phyloP scores from a whole-genome alignment of 176 grass and related monocot species.

The Poa annua region DNA sequence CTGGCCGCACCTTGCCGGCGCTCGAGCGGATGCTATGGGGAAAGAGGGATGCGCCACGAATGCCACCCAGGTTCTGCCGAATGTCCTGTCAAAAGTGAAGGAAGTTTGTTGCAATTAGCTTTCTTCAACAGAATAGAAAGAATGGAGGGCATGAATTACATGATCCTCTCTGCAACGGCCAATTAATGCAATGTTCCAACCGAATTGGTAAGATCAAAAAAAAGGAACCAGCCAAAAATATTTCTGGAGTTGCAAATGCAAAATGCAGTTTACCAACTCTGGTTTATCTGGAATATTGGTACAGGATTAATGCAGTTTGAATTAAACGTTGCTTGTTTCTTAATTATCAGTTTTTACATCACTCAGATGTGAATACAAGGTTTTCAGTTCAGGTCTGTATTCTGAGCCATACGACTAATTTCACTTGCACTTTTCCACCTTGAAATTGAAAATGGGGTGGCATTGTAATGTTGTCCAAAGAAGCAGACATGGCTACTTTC shows the following conservation, averaged over 20 bases:
- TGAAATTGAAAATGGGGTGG: slow-evolving; percentile 19
- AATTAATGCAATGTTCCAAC: not conserved
- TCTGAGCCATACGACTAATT: not conserved
- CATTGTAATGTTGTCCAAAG: not conserved
- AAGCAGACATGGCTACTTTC: not conserved
- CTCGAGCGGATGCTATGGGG: slow-evolving; percentile 87
- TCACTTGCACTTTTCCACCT: not conserved
- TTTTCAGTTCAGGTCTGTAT: slow-evolving; percentile 1
- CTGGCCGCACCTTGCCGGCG: slow-evolving; percentile 51
- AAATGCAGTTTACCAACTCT: slow-evolving; percentile 17
- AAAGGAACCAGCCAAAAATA: not conserved
- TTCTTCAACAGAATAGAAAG: slow-evolving; percentile 2
- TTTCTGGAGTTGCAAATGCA: not conserved
- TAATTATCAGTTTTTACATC: not conserved
- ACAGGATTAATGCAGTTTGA: not conserved
- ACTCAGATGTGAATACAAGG: not conserved
- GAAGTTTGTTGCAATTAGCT: not conserved
- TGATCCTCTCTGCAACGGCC: not conserved
- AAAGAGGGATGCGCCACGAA: slow-evolving; percentile 79
- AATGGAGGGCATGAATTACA: not conserved
- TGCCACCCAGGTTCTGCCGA: slow-evolving; percentile 84
- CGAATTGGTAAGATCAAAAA: not conserved
- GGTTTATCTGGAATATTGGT: not conserved
- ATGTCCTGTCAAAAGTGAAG: slow-evolving; percentile 65
- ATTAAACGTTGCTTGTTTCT: not conserved